These are phyloP conservation scores for Acanthochlamys bracteata DNA, from an alignment of 106 monocot genomes.

Conservation along the genomic window DNA sequence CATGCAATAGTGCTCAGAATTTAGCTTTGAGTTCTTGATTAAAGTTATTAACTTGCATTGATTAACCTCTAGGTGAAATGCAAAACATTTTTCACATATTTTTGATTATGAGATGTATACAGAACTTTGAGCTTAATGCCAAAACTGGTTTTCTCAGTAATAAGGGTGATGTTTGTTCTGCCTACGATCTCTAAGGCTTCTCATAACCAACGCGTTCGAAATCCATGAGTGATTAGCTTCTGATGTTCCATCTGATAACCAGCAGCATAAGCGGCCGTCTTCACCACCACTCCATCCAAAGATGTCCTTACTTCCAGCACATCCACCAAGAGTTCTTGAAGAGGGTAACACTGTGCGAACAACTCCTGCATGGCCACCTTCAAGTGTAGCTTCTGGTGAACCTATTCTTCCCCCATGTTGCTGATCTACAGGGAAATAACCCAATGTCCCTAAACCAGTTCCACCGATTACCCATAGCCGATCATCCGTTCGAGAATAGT, in stretches of 20 bases:
- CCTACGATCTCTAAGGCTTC: conserved; percentile 18
- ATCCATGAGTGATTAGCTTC: conserved; percentile 61
- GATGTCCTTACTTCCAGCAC: conserved; percentile 27
- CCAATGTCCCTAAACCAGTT: conserved; percentile 63
- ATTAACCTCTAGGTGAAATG: too few species aligned
- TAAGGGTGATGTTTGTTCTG: conserved; percentile 58
- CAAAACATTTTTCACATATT: too few species aligned
- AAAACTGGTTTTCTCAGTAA: too few species aligned
- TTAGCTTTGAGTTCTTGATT: too few species aligned
- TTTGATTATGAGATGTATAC: too few species aligned
- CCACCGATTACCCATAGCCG: conserved; percentile 80
- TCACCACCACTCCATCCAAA: conserved; percentile 96
- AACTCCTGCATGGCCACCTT: conserved; percentile 76
- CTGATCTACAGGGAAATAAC: conserved; percentile 63
- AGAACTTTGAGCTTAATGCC: too few species aligned
- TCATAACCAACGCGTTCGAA: conserved; percentile 42
- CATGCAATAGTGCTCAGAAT: too few species aligned
- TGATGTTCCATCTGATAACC: conserved; percentile 49
- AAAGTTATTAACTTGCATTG: too few species aligned
- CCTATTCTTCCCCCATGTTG: conserved; percentile 31
- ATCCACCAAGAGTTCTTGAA: conserved; percentile 27
- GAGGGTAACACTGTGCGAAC: conserved; percentile 68
- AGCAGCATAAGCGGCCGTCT: conserved; percentile 88
- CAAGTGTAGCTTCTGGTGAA: conserved; percentile 71
- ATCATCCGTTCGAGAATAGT: conserved; percentile 45